Evolutionary conservation across 768 basidiomycete species (phyloP).

Genomic region (Suillus lakei): DNA sequence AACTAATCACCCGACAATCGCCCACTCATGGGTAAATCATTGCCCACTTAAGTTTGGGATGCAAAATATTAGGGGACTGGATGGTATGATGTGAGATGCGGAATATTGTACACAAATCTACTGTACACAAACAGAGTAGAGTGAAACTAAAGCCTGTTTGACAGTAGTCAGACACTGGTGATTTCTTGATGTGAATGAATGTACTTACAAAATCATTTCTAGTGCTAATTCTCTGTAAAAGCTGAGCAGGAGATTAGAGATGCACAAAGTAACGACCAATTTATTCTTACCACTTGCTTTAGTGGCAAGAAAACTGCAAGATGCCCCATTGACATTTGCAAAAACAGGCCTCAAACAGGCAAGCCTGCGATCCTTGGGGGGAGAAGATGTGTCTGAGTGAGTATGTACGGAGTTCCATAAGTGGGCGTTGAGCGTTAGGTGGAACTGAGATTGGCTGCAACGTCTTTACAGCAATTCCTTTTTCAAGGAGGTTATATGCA

Average conservation of each 20-base stretch:
- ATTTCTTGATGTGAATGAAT: too few species aligned
- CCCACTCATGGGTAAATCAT: too few species aligned
- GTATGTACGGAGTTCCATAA: not conserved
- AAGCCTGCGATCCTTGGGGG: not conserved
- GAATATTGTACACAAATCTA: too few species aligned
- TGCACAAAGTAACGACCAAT: not conserved
- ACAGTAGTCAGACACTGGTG: too few species aligned
- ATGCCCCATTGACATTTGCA: not conserved
- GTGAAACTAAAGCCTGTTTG: too few species aligned
- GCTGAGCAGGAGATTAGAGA: not conserved
- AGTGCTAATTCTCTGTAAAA: not conserved
- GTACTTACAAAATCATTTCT: too few species aligned
- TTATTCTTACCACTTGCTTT: conserved; percentile 2
- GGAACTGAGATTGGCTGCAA: not conserved
- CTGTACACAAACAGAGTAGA: too few species aligned
- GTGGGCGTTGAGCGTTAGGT: not conserved
- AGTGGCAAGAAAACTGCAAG: not conserved
- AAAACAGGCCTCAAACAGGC: not conserved
- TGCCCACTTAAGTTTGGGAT: too few species aligned
- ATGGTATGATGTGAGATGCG: too few species aligned
- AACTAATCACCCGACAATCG: too few species aligned
- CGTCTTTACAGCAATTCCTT: not conserved
- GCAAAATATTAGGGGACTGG: too few species aligned
- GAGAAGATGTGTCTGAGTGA: not conserved
- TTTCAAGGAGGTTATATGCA: not conserved